phyloP scores from a whole-genome alignment of 257 asterid genomes.

The Penstemon newberryi region DNA sequence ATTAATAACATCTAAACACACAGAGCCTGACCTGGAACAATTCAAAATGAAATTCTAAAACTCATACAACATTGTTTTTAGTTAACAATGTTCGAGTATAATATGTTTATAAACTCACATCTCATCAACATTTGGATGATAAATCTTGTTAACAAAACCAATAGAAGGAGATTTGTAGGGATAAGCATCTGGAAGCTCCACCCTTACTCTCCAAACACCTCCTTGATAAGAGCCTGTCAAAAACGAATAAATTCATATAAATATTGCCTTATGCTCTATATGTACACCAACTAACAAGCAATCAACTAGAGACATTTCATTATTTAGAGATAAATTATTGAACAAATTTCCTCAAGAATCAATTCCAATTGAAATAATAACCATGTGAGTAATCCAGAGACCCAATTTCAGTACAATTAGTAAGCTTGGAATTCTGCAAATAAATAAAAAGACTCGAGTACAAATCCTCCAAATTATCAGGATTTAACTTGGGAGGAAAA shows the following conservation, averaged over 20 bases:
- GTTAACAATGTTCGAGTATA: not conserved
- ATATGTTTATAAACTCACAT: slow-evolving; percentile 53
- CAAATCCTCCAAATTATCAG: slow-evolving; percentile 25
- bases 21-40: slow-evolving; percentile 82
- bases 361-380: not conserved
- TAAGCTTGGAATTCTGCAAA: not conserved
- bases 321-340: slow-evolving; percentile 24
- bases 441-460: not conserved
- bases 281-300: slow-evolving; percentile 5
- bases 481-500: slow-evolving; percentile 22
- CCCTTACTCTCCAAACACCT: slow-evolving; percentile 86
- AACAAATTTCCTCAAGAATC: slow-evolving; percentile 24
- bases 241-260: slow-evolving; percentile 28
- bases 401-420: not conserved
- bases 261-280: not conserved
- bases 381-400: slow-evolving; percentile 1
- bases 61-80: not conserved
- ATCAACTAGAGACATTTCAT: slow-evolving; percentile 19
- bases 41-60: slow-evolving; percentile 8
- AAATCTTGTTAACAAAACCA: slow-evolving; percentile 81
- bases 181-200: slow-evolving; percentile 86
- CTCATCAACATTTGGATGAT: slow-evolving; percentile 94
- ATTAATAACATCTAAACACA: slow-evolving; percentile 88
- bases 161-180: slow-evolving; percentile 92
- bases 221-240: slow-evolving; percentile 81